phyloP scores from a whole-genome alignment of 2,329 filamentous ascomycete species.

The Trichoderma hamatum region DNA sequence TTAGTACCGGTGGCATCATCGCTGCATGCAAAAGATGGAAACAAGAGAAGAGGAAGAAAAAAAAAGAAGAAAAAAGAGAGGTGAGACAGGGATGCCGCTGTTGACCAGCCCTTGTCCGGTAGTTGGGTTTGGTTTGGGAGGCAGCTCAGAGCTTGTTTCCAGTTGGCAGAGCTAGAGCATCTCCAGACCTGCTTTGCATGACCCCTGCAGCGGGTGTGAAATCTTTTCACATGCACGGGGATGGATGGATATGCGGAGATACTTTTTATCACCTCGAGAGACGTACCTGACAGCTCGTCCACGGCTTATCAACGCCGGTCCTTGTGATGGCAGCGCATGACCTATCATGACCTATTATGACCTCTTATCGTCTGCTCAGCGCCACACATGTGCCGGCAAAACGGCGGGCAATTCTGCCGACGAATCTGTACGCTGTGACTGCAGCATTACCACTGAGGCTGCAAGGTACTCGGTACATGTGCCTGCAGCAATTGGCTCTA shows the following conservation, averaged over 20 bases:
- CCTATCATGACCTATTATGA: background rate
- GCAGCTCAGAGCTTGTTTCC: background rate
- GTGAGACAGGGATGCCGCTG: background rate
- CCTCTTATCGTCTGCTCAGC: background rate
- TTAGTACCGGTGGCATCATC: background rate
- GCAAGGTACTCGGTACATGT: background rate
- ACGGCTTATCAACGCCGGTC: background rate
- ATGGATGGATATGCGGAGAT: background rate
- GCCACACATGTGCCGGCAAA: background rate
- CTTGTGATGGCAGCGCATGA: slow-evolving; percentile 22
- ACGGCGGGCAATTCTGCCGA: background rate
- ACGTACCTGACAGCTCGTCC: slow-evolving; percentile 12
- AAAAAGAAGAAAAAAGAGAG: too few species aligned
- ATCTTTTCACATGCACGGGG: background rate
- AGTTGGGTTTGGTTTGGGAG: background rate
- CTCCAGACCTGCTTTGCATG: background rate
- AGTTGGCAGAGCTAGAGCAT: background rate
- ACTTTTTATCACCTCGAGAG: background rate
- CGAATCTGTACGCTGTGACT: too few species aligned
- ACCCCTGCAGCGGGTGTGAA: background rate
- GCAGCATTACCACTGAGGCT: background rate
- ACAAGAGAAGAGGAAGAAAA: background rate
- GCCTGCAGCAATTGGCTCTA: background rate
- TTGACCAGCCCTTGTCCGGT: background rate
- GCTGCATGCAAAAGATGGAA: background rate